Evolutionary conservation across 1,284 basidiomycete species (phyloP).

Genomic region (Cutaneotrichosporon sp.): DNA sequence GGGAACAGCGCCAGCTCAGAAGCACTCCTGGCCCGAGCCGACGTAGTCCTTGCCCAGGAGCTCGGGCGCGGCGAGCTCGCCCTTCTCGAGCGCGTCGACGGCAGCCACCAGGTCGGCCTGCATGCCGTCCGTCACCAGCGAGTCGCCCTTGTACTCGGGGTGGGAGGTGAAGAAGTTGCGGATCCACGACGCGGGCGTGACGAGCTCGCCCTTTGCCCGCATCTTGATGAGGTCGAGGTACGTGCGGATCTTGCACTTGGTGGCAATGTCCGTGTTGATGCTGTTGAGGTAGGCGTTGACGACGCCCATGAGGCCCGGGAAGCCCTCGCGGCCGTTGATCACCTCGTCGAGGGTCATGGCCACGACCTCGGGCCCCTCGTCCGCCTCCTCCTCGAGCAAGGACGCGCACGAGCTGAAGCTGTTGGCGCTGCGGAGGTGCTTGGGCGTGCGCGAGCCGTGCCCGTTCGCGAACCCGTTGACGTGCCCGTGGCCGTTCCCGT

Average conservation of each 20-base stretch:
- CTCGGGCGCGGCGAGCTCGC: slow-evolving; percentile 64
- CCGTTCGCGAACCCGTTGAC: slow-evolving; percentile 15
- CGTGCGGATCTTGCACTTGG: slow-evolving; percentile 67
- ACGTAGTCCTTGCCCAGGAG: slow-evolving; percentile 57
- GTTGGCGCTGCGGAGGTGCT: slow-evolving; percentile 14
- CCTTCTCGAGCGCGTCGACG: slow-evolving; percentile 85
- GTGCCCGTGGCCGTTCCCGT: neutral
- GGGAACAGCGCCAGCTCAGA: neutral
- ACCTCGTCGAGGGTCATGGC: slow-evolving; percentile 93
- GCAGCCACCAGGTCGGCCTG: slow-evolving; percentile 92
- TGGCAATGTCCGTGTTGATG: slow-evolving; percentile 71
- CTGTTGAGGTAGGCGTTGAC: slow-evolving; percentile 86
- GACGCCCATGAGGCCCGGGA: slow-evolving; percentile 84
- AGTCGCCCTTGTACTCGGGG: slow-evolving; percentile 87
- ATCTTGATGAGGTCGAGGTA: slow-evolving; percentile 78
- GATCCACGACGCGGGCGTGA: slow-evolving; percentile 92
- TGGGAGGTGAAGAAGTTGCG: slow-evolving; percentile 87
- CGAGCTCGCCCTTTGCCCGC: slow-evolving; percentile 79
- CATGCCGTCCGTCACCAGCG: slow-evolving; percentile 83
- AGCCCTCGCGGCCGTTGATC: slow-evolving; percentile 75
- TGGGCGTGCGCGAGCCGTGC: slow-evolving; percentile 3
- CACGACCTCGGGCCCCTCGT: slow-evolving; percentile 68
- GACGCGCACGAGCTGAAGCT: slow-evolving; percentile 22
- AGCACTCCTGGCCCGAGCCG: slow-evolving; percentile 29
- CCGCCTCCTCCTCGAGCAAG: slow-evolving; percentile 29